Conservation (phyloP, 805 yeast species). For the Kuraishia ogatae region DNA sequence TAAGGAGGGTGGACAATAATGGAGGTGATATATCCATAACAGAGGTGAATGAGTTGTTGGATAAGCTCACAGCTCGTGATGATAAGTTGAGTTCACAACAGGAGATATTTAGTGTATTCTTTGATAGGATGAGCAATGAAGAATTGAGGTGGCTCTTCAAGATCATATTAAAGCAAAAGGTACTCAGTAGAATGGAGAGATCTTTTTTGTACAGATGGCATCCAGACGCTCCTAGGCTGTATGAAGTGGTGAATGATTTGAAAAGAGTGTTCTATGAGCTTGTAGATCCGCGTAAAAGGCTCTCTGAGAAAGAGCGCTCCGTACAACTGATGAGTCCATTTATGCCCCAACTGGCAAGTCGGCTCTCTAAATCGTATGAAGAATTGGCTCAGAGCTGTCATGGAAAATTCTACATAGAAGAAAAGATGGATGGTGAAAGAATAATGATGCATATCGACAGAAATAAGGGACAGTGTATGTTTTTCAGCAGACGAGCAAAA, state of each 20-base stretch:
- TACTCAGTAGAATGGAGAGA: slow-evolving; percentile 56
- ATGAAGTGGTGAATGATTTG: slow-evolving; percentile 57
- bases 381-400: slow-evolving; percentile 38
- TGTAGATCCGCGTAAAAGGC: slow-evolving; percentile 35
- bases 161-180: slow-evolving; percentile 49
- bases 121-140: slow-evolving; percentile 43
- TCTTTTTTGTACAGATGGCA: slow-evolving; percentile 59
- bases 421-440: slow-evolving; percentile 91
- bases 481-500: slow-evolving; percentile 57
- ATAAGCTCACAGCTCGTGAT: slow-evolving; percentile 21
- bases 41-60: slow-evolving; percentile 39
- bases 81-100: slow-evolving; percentile 19
- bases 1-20: slow-evolving; percentile 31
- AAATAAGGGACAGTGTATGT: slow-evolving; percentile 30
- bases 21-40: slow-evolving; percentile 33
- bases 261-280: slow-evolving; percentile 51
- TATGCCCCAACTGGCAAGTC: slow-evolving; percentile 68
- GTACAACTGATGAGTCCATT: slow-evolving; percentile 48
- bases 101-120: slow-evolving; percentile 36
- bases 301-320: slow-evolving; percentile 30
- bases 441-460: slow-evolving; percentile 60
- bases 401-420: slow-evolving; percentile 65
- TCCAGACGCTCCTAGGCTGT: slow-evolving; percentile 64
- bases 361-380: slow-evolving; percentile 39
- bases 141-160: slow-evolving; percentile 66